A percentile compares a stretch with the other conserved stretches of the same genome.
phyloP scores from a whole-genome alignment of 306 rosid species.

The Quercus variabilis region DNA sequence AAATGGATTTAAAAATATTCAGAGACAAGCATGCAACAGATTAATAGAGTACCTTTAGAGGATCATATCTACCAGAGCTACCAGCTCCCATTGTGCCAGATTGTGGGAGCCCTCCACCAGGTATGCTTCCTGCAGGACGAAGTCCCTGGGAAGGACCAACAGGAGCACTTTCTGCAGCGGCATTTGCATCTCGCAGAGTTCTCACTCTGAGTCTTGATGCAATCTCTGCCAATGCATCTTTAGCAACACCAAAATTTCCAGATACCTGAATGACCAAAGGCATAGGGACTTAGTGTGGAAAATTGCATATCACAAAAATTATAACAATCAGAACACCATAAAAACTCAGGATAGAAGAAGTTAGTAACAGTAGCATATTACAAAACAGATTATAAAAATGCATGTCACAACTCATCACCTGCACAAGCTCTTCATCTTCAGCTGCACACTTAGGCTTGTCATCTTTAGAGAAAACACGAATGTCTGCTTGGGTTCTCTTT shows the following conservation, averaged over 20 bases:
- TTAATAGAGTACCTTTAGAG: constrained; percentile 13
- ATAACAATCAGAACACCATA: neutral
- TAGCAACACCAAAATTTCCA: constrained; percentile 25
- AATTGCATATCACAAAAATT: neutral
- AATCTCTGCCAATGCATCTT: constrained; percentile 39
- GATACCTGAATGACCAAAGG: constrained; percentile 22
- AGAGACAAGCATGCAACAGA: neutral
- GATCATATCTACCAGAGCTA: constrained; percentile 27
- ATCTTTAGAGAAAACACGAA: constrained; percentile 32
- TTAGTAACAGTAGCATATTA: neutral
- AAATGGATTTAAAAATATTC: neutral
- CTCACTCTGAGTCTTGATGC: constrained; percentile 39
- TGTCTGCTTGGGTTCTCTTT: constrained; percentile 32
- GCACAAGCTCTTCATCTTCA: constrained; percentile 40
- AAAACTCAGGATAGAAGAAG: neutral
- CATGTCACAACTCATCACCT: constrained; percentile 7
- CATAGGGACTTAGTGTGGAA: neutral
- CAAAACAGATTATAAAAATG: neutral
- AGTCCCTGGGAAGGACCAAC: constrained; percentile 11
- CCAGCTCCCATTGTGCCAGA: constrained; percentile 23
- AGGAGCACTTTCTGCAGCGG: constrained; percentile 27
- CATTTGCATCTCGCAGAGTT: constrained; percentile 31
- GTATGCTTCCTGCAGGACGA: constrained; percentile 18
- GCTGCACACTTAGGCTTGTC: constrained; percentile 34
- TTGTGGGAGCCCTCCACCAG: constrained; percentile 16